Conservation (phyloP, 2,329 filamentous ascomycete species). For the Penicillium decumbens region DNA sequence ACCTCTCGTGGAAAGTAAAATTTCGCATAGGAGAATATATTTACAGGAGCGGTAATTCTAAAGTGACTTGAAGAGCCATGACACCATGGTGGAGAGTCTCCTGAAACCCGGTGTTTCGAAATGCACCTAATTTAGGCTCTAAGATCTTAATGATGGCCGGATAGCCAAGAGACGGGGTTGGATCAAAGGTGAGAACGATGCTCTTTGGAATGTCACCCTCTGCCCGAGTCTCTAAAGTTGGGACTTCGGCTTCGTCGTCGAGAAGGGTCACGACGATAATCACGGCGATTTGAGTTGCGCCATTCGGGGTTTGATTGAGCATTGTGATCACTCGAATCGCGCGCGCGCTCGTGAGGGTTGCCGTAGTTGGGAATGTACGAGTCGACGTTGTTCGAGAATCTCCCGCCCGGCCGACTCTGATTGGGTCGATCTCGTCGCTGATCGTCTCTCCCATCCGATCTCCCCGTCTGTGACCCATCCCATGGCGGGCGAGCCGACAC, state of each 20-base stretch:
- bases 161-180: not conserved
- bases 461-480: conserved; percentile 24
- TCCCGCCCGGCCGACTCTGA: conserved; percentile 21
- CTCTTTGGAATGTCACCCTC: conserved; percentile 17
- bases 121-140: not conserved
- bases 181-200: not conserved
- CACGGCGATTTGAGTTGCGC: conserved; percentile 24
- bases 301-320: conserved; percentile 21
- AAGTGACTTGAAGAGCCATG: not conserved
- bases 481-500: conserved; percentile 28
- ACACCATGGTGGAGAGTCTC: not conserved
- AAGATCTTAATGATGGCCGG: not conserved
- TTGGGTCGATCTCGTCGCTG: conserved; percentile 30
- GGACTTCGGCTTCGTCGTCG: conserved; percentile 38
- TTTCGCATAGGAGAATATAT: conserved; percentile 8
- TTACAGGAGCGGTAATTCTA: not conserved
- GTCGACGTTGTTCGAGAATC: conserved; percentile 29
- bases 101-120: not conserved
- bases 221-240: conserved; percentile 23
- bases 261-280: conserved; percentile 27
- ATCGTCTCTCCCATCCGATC: conserved; percentile 27
- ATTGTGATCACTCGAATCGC: conserved; percentile 22
- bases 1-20: not conserved
- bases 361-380: conserved; percentile 39
- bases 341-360: conserved; percentile 22